Evolutionary conservation across 2,329 filamentous ascomycete genomes (phyloP).

Genomic region (Botrytis galanthina): DNA sequence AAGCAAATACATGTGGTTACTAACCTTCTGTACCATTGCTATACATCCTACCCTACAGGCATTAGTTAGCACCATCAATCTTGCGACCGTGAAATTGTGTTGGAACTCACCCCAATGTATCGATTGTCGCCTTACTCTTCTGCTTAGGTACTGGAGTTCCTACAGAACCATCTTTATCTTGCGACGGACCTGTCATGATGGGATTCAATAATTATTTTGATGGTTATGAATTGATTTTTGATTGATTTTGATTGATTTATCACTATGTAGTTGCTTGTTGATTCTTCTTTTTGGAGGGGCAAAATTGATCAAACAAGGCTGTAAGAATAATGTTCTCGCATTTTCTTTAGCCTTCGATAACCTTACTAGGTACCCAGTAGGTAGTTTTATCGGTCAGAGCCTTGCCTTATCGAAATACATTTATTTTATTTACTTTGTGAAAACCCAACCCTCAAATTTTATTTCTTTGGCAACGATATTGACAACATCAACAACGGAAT

Average conservation of each 20-base stretch:
- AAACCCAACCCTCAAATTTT: background rate
- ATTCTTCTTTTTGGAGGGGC: background rate
- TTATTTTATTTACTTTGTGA: background rate
- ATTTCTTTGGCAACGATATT: conserved; percentile 9
- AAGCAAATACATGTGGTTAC: conserved; percentile 18
- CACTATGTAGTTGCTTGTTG: background rate
- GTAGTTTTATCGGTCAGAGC: background rate
- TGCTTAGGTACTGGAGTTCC: conserved; percentile 59
- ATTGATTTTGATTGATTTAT: conserved; percentile 15
- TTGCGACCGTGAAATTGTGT: background rate
- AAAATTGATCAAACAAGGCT: background rate
- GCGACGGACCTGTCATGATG: conserved; percentile 54
- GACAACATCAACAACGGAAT: background rate
- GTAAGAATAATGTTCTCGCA: background rate
- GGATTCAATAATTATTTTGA: conserved; percentile 23
- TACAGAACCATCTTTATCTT: conserved; percentile 45
- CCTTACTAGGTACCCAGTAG: background rate
- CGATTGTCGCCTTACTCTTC: conserved; percentile 79
- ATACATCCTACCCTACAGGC: conserved; percentile 38
- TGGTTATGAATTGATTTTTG: conserved; percentile 25
- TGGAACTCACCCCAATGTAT: conserved; percentile 69
- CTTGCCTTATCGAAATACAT: conserved; percentile 8
- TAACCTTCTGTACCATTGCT: conserved; percentile 40
- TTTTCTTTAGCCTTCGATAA: background rate
- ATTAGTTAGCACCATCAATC: conserved; percentile 25